These are phyloP conservation scores for Tilletia caries DNA, from an alignment of 1,284 basidiomycete genomes.

Conservation along the genomic window DNA sequence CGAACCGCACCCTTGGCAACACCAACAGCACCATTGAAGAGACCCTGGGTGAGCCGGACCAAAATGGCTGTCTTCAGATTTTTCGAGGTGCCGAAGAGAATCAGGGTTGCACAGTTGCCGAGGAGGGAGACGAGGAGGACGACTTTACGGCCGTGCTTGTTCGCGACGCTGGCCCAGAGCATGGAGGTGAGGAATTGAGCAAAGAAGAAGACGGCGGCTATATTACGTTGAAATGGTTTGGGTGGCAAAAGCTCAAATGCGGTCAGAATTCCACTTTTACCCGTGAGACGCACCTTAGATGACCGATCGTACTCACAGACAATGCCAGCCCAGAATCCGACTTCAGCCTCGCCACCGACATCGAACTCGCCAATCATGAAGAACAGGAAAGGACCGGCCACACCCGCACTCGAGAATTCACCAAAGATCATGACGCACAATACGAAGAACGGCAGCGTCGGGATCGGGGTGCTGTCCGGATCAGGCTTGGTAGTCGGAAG, in stretches of 20 bases:
- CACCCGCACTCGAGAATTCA: slow-evolving; percentile 56
- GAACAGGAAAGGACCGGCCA: slow-evolving; percentile 52
- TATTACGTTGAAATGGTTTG: too few species aligned
- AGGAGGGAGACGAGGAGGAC: slow-evolving; percentile 81
- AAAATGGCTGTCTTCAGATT: slow-evolving; percentile 66
- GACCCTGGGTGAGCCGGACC: slow-evolving; percentile 84
- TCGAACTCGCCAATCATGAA: slow-evolving; percentile 51
- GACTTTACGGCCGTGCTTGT: slow-evolving; percentile 78
- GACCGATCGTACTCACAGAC: slow-evolving; percentile 25
- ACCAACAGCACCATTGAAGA: slow-evolving; percentile 91
- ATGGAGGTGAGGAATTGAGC: slow-evolving; percentile 75
- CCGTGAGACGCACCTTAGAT: slow-evolving; percentile 49
- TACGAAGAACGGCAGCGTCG: slow-evolving; percentile 47
- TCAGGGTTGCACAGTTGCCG: slow-evolving; percentile 73
- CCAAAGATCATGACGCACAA: slow-evolving; percentile 51
- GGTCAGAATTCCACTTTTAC: too few species aligned
- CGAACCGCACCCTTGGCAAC: slow-evolving; percentile 80
- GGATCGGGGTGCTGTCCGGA: slow-evolving; percentile 41
- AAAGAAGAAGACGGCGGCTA: slow-evolving; percentile 55
- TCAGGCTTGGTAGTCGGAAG: slow-evolving; percentile 29
- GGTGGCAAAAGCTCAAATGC: slow-evolving; percentile 17
- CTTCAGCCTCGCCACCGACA: slow-evolving; percentile 46
- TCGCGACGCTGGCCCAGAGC: slow-evolving; percentile 86
- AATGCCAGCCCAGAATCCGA: slow-evolving; percentile 53
- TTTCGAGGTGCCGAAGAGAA: slow-evolving; percentile 78